These are phyloP conservation scores for Sarocladiaceae sp. DNA, from an alignment of 2,329 filamentous ascomycete genomes.

Conservation along the genomic window DNA sequence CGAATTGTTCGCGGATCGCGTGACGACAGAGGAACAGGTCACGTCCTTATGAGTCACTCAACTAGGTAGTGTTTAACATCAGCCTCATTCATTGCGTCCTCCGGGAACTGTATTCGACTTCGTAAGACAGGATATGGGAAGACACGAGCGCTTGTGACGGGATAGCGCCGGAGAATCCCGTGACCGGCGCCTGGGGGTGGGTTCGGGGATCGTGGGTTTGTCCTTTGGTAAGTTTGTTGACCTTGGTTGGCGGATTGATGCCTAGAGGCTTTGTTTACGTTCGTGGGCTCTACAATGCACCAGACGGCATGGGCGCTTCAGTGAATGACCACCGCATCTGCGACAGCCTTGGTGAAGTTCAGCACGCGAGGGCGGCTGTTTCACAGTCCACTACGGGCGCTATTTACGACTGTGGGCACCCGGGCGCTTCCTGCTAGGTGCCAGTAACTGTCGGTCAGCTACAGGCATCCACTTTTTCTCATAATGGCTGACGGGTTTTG, in stretches of 20 bases:
- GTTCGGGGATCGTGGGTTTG: slow-evolving; percentile 2
- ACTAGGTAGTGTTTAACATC: background rate
- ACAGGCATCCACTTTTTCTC: background rate
- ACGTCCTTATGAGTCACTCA: background rate
- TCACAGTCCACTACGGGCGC: no score
- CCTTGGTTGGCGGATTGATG: background rate
- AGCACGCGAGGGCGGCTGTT: no score
- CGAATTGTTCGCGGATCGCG: background rate
- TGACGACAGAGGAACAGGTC: background rate
- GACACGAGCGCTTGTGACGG: slow-evolving; percentile 2
- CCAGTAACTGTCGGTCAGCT: background rate
- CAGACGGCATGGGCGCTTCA: no score
- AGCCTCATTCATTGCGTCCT: background rate
- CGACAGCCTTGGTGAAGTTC: no score
- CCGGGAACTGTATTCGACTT: background rate
- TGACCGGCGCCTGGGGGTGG: slow-evolving; percentile 33
- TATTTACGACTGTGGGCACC: background rate
- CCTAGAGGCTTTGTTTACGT: background rate
- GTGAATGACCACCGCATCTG: no score
- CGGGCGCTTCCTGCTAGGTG: background rate
- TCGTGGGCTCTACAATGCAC: no score
- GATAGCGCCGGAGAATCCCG: slow-evolving; percentile 40
- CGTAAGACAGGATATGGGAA: background rate
- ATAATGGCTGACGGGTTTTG: no score
- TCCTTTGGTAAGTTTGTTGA: slow-evolving; percentile 12